Base-by-base conservation (phyloP, 1,284 basidiomycete species). In the Moniliophthora roreri region DNA sequence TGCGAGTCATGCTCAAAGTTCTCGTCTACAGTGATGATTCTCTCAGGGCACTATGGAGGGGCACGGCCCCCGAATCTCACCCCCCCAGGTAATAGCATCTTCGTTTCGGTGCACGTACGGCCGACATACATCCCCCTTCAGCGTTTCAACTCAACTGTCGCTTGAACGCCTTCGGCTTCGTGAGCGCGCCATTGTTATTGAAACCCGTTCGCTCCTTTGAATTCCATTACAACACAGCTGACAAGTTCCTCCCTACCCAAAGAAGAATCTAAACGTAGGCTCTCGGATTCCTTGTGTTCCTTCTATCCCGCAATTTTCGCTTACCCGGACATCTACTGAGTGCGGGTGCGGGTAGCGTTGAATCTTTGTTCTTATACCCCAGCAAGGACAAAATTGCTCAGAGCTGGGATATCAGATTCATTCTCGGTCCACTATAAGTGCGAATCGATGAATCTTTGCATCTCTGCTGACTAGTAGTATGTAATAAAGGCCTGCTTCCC, bases 131-230 rank as follows among this genome's bases (percentile, higher is more conserved):
- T 21, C 44, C 13, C 20, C 8, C 26, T 8, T 28, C 49, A 83
- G 80, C n/a, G n/a, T n/a, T n/a, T n/a, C n/a, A n/a, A n/a, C n/a
- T n/a, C 3, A 83, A 83, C 58, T 82, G 82, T 56, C 79, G 80
- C 0, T 50, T 82, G 42, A 82, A 83, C 60, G 80, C 79, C 0
- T 84, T 83, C 56, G 81, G 81, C 52, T 84, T 83, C 55, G 80
- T 82, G 54, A 63, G 75, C 67, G 3, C 1, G 44, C 5, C 28
- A 34, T 40, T 34, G 28, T 49, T 20, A 21, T 13, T 28, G 9
- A n/a, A n/a, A n/a, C n/a, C n/a, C n/a, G 28, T 13, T 45, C 39
- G 60, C 32, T 13, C 20, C 1, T 21, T n/a, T n/a, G 11, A n/a
- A n/a, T n/a, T n/a, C n/a, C n/a, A n/a, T n/a, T 21, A 34, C 47